Evolutionary conservation across 163 green algal genomes (phyloP).

Genomic region (Chlamydomonas reinhardtii): DNA sequence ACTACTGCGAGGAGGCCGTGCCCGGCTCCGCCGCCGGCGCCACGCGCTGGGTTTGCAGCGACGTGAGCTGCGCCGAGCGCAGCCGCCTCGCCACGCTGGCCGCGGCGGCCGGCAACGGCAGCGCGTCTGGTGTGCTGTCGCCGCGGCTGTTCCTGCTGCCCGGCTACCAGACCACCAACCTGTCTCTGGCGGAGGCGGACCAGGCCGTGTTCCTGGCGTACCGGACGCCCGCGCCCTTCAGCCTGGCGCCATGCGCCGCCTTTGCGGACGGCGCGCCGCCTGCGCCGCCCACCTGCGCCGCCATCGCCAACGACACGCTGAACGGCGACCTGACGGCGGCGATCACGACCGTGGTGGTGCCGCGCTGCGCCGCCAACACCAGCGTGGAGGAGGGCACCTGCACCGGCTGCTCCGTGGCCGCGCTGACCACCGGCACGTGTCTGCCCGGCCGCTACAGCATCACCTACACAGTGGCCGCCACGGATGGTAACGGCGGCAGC

Average conservation of each 20-base stretch:
- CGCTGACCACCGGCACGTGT: neutral
- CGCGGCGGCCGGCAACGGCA: neutral
- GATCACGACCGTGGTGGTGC: neutral
- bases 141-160: slow-evolving; percentile 25
- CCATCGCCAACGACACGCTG: neutral
- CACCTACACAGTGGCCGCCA: neutral
- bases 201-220: slow-evolving; percentile 16
- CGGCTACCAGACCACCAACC: neutral
- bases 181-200: slow-evolving; percentile 18
- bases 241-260: slow-evolving; percentile 21
- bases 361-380: neutral
- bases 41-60: neutral
- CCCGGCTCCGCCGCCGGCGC: neutral
- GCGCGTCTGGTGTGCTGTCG: neutral
- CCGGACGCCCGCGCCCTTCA: slow-evolving; percentile 4
- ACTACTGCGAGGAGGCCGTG: neutral
- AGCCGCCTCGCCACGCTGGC: neutral
- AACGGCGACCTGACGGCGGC: slow-evolving; percentile 4
- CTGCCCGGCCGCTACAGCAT: slow-evolving; percentile 17
- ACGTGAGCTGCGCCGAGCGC: neutral
- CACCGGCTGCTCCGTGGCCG: neutral
- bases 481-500: neutral
- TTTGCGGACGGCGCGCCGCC: neutral
- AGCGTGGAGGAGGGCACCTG: neutral
- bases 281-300: neutral